Percentiles rank a stretch among this genome's conserved stretches.
These are phyloP conservation scores for Paramecium sexaurelia DNA, from an alignment of 73 alveolate species.

Conservation along the genomic window DNA sequence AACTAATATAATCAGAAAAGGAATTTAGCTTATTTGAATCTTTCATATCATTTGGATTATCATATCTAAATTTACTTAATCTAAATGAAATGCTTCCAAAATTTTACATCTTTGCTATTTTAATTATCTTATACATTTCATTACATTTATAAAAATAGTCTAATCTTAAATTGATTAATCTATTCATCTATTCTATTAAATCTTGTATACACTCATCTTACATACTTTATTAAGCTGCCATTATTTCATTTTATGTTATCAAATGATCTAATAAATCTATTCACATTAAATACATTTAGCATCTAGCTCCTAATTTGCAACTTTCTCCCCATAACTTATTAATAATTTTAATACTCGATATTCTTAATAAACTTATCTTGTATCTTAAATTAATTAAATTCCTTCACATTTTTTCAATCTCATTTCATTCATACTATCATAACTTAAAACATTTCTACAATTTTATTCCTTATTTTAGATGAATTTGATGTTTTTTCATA, in stretches of 20 bases:
- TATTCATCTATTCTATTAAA: constrained; percentile 22
- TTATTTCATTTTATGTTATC: constrained; percentile 24
- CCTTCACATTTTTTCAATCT: background rate
- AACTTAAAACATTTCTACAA: background rate
- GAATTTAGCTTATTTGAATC: background rate
- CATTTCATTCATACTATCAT: background rate
- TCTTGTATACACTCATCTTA: background rate
- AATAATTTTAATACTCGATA: background rate
- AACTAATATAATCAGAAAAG: background rate
- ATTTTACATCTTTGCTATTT: background rate
- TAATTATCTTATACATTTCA: background rate
- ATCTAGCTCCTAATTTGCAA: constrained; percentile 11
- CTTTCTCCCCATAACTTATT: constrained; percentile 50
- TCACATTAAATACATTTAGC: background rate
- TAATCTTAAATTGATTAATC: constrained; percentile 17
- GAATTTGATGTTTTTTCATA: constrained; percentile 13
- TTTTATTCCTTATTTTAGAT: background rate
- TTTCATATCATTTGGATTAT: background rate
- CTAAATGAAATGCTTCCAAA: constrained; percentile 24
- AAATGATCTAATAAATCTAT: constrained; percentile 13
- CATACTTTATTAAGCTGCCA: constrained; percentile 9
- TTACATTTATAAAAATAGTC: constrained; percentile 31
- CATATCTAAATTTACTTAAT: constrained; percentile 6
- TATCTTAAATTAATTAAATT: background rate
- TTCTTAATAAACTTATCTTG: background rate